Base-by-base conservation (phyloP, 73 alveolate species). In the Paramecium bursaria region DNA sequence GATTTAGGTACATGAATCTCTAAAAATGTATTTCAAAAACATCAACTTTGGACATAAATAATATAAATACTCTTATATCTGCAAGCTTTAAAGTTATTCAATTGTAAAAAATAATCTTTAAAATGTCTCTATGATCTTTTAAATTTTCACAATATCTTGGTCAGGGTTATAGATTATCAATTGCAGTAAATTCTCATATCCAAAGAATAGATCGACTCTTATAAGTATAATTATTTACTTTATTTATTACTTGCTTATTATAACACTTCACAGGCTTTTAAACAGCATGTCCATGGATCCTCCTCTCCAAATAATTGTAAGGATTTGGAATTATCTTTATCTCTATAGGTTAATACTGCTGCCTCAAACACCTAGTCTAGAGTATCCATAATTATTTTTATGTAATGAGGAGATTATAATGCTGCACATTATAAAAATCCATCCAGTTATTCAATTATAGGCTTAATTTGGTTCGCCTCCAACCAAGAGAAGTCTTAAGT, bases 121-220 rank as follows among this genome's bases (percentile, higher is more conserved):
- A n/a, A 67, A 4, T 1, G 50, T 25, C n/a, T 31, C 0, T 0
- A 67, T 42, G n/a, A 67, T 7, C 11, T 19, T 67, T 9, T 33
- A 67, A 3, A 67, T 33, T 42, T 67, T 67, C 14, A 39, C 11
- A 6, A 67, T 14, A 0, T 67, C 82, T 39, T 67, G 44, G 44
- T 67, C 82, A 9, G 82, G 82, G 48, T 67, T 67, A 25, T 33
- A 47, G 50, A 35, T 39, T 33, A 67, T 31, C 3, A 67, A 26
- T 39, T 33, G 17, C 82, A 67, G 22, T 31, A 67, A 17, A 67
- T 67, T 42, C 10, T 67, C 82, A 67, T 67, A 67, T 21, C 82
- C 44, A 67, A 67, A 67, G 22, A 67, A 35, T 57, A 67, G 33
- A 6, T 67, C 82, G 4, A 35, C 82, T 67, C 14, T 19, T 25